Evolutionary conservation across 208 protist genomes (phyloP).

Genomic region (Plasmodiophora brassicae): DNA sequence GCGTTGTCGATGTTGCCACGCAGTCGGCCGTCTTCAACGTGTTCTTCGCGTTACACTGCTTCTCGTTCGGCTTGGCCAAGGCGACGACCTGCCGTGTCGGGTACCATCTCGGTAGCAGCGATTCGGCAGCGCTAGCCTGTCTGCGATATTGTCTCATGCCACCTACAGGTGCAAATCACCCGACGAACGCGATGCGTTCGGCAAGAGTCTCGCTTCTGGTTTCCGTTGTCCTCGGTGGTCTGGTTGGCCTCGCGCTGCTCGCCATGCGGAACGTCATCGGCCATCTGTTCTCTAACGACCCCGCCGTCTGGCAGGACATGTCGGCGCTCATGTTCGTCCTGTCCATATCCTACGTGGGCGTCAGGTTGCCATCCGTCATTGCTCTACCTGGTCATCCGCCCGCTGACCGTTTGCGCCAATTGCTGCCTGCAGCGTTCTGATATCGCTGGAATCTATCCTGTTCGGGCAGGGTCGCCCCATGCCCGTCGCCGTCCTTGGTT

Average conservation of each 20-base stretch:
- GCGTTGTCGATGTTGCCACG: neutral
- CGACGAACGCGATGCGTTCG: neutral
- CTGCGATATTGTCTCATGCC: neutral
- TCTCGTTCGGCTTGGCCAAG: neutral
- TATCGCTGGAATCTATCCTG: neutral
- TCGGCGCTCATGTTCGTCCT: neutral
- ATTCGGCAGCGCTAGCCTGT: neutral
- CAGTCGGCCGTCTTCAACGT: conserved; percentile 22
- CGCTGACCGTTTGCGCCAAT: no score
- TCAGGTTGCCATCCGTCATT: neutral
- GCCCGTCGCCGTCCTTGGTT: neutral
- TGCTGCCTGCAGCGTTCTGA: neutral
- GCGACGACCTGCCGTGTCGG: neutral
- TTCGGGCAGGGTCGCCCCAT: neutral
- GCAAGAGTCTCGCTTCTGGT: neutral
- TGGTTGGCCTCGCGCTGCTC: neutral
- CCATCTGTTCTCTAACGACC: neutral
- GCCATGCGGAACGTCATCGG: neutral
- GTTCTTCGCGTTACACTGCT: neutral
- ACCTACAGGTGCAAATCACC: neutral
- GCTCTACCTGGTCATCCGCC: no score
- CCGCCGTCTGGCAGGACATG: neutral
- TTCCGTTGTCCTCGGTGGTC: neutral
- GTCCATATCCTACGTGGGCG: neutral
- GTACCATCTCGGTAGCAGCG: neutral